These are phyloP conservation scores for Apiospora aurea DNA, from an alignment of 2,329 filamentous ascomycete genomes.

Conservation along the genomic window DNA sequence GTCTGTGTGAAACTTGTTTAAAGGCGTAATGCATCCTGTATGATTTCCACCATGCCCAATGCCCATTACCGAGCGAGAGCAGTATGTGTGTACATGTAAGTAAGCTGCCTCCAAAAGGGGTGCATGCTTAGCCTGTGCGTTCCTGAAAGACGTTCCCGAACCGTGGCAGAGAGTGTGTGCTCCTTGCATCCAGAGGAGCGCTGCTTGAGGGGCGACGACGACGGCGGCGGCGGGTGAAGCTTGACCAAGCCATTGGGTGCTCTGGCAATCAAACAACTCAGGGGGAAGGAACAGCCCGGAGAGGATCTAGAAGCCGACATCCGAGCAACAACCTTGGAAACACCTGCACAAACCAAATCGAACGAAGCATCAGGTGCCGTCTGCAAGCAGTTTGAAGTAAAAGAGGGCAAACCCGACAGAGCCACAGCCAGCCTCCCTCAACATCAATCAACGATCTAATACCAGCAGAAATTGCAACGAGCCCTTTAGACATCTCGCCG, in stretches of 20 bases:
- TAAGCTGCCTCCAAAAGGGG: background rate
- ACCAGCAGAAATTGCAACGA: slow-evolving; percentile 3
- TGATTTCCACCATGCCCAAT: background rate
- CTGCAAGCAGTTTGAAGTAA: no score
- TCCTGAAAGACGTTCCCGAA: slow-evolving; percentile 12
- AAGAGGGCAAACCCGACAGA: background rate
- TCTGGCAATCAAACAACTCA: background rate
- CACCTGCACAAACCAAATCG: no score
- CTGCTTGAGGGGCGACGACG: background rate
- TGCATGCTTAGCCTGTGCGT: background rate
- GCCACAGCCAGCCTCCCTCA: background rate
- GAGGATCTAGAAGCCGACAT: background rate
- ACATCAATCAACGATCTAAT: background rate
- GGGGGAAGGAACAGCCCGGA: background rate
- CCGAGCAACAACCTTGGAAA: no score
- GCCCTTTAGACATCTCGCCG: background rate
- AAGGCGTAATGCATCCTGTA: background rate
- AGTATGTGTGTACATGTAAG: background rate
- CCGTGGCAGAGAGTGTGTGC: background rate
- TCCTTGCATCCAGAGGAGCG: background rate
- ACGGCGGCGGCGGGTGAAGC: background rate
- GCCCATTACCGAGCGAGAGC: no score
- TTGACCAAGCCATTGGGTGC: background rate
- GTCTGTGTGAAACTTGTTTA: background rate
- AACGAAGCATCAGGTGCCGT: no score